phyloP scores from a whole-genome alignment of 352 stramenopile genomes.

The Phytophthora meadii region DNA sequence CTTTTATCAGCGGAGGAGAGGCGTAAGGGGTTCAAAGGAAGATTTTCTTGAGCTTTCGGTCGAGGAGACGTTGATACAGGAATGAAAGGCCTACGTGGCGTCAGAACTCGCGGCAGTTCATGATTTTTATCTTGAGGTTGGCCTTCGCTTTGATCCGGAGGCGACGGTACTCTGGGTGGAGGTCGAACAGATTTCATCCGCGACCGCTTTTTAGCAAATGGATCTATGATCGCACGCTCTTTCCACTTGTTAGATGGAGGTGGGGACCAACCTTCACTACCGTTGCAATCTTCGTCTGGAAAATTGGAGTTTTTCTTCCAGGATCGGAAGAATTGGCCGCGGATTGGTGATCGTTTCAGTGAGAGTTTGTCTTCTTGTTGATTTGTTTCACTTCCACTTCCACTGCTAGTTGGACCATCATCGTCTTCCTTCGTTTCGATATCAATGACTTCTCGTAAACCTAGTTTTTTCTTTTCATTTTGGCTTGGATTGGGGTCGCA shows the following conservation, averaged over 20 bases:
- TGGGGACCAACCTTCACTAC: slow-evolving; percentile 28
- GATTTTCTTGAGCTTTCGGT: slow-evolving; percentile 3
- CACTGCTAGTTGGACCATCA: slow-evolving; percentile 19
- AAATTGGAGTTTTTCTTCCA: slow-evolving; percentile 51
- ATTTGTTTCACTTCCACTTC: slow-evolving; percentile 28
- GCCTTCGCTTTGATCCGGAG: background rate
- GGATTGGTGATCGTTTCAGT: slow-evolving; percentile 15
- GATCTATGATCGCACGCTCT: slow-evolving; percentile 68
- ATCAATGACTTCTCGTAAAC: background rate
- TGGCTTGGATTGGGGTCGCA: slow-evolving; percentile 12
- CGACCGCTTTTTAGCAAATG: slow-evolving; percentile 65
- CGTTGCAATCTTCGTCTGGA: slow-evolving; percentile 29
- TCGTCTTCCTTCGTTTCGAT: slow-evolving; percentile 19
- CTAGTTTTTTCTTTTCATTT: slow-evolving; percentile 1
- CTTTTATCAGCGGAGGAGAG: slow-evolving; percentile 29
- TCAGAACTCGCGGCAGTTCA: too few relatives aligned
- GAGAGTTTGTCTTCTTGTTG: slow-evolving; percentile 30
- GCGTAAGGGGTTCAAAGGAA: slow-evolving; percentile 29
- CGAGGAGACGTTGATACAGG: slow-evolving; percentile 21
- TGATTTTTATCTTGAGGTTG: background rate
- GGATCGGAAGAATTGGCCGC: slow-evolving; percentile 57
- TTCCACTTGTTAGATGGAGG: slow-evolving; percentile 73
- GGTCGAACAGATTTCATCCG: slow-evolving; percentile 13
- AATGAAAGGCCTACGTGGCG: background rate
- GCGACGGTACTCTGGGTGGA: background rate